Percentiles rank a stretch among this genome's conserved stretches.
Evolutionary conservation across 768 basidiomycete genomes (phyloP).

Genomic region (Daedaleopsis nitida): DNA sequence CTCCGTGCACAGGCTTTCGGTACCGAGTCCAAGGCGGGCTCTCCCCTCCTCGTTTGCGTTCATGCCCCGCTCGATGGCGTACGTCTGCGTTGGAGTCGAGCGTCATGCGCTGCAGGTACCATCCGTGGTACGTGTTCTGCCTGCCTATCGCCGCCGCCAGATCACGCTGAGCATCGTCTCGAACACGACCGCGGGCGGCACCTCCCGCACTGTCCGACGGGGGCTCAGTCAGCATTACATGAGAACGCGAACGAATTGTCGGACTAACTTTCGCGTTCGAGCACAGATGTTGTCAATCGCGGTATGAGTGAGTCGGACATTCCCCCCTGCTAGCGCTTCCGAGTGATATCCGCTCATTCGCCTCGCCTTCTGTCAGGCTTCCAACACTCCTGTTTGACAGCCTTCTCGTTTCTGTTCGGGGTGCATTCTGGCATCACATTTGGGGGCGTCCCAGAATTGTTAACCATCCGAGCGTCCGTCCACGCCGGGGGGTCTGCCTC

Average conservation of each 20-base stretch:
- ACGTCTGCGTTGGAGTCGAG: background rate
- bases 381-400: background rate
- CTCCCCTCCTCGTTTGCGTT: background rate
- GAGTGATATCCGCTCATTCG: background rate
- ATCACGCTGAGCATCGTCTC: background rate
- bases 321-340: background rate
- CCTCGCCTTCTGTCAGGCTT: background rate
- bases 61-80: background rate
- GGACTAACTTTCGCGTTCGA: background rate
- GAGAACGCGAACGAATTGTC: background rate
- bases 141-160: background rate
- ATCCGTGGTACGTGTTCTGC: background rate
- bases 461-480: background rate
- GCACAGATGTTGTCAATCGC: background rate
- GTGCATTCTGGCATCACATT: background rate
- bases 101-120: background rate
- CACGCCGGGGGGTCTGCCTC: background rate
- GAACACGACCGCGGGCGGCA: background rate
- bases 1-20: constrained; percentile 11
- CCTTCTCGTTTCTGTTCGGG: background rate
- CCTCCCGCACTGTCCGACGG: background rate
- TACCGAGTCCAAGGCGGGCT: constrained; percentile 5
- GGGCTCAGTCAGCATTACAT: background rate
- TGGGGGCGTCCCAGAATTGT: background rate
- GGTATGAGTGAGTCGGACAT: background rate